These are phyloP conservation scores for Zostera marina DNA, from an alignment of 116 monocot genomes.

Conservation along the genomic window DNA sequence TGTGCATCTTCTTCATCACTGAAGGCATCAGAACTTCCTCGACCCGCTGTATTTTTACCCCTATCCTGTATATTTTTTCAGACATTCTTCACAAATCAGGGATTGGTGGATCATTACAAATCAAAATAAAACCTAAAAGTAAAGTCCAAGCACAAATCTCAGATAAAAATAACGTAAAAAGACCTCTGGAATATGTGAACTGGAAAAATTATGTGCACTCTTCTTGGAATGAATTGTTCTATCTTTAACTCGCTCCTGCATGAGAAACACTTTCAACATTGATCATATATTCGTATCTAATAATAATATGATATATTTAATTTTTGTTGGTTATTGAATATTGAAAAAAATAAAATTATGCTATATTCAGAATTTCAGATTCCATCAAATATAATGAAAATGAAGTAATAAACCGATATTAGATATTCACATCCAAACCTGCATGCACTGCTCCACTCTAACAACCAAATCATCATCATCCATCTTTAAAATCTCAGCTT, in stretches of 20 bases:
- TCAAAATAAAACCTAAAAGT: too few species aligned
- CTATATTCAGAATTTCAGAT: neutral
- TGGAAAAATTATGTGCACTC: constrained; percentile 14
- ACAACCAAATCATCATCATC: constrained; percentile 71
- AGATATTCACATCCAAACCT: constrained; percentile 30
- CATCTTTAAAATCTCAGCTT: constrained; percentile 50
- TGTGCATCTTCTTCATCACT: constrained; percentile 67
- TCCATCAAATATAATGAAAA: neutral
- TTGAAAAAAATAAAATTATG: too few species aligned
- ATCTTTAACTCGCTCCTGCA: constrained; percentile 78
- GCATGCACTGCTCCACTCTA: constrained; percentile 81
- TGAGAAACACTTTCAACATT: constrained; percentile 8
- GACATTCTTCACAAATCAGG: neutral
- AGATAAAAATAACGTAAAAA: neutral
- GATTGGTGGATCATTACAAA: too few species aligned
- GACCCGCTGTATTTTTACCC: constrained; percentile 17
- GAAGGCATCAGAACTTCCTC: constrained; percentile 44
- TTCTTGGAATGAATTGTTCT: constrained; percentile 45
- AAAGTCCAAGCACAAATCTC: neutral
- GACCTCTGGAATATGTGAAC: constrained; percentile 35
- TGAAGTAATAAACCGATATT: neutral
- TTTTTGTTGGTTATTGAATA: too few species aligned
- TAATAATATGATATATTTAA: too few species aligned
- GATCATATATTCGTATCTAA: constrained; percentile 4
- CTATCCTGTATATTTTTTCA: constrained; percentile 7